These are phyloP conservation scores for Colletotrichum paranaense DNA, from an alignment of 2,329 filamentous ascomycete species.

Conservation along the genomic window DNA sequence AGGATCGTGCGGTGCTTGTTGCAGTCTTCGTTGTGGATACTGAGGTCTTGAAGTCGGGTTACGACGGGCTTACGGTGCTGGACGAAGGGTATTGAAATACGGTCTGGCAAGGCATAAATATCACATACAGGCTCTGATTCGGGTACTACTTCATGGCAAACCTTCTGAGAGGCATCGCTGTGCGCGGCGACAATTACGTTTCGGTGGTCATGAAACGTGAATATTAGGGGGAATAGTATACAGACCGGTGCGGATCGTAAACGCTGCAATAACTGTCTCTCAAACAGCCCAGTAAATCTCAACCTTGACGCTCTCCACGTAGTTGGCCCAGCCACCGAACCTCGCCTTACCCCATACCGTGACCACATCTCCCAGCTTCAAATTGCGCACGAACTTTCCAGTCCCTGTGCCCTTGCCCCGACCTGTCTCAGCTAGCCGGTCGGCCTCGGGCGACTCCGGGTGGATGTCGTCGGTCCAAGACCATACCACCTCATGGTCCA, in stretches of 20 bases:
- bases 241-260: background rate
- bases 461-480: constrained; percentile 59
- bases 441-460: constrained; percentile 53
- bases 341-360: constrained; percentile 71
- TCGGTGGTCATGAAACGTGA: background rate
- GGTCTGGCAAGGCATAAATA: background rate
- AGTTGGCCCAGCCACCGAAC: constrained; percentile 66
- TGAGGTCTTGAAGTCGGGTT: background rate
- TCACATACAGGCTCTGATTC: too few relatives aligned
- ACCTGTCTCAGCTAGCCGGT: constrained; percentile 53
- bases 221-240: background rate
- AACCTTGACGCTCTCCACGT: constrained; percentile 60
- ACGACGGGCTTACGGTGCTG: background rate
- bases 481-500: constrained; percentile 65
- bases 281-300: constrained; percentile 69
- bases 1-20: background rate
- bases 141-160: background rate
- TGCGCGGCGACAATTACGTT: background rate
- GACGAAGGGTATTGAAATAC: background rate
- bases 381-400: constrained; percentile 65
- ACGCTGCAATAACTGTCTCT: constrained; percentile 6
- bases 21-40: background rate
- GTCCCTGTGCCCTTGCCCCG: constrained; percentile 62
- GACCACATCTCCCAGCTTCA: constrained; percentile 70
- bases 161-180: background rate